A percentile compares a stretch with the other conserved stretches of the same genome.
These are phyloP conservation scores for Mycosphaerelloides madeirae DNA, from an alignment of 2,329 filamentous ascomycete genomes.

Conservation along the genomic window DNA sequence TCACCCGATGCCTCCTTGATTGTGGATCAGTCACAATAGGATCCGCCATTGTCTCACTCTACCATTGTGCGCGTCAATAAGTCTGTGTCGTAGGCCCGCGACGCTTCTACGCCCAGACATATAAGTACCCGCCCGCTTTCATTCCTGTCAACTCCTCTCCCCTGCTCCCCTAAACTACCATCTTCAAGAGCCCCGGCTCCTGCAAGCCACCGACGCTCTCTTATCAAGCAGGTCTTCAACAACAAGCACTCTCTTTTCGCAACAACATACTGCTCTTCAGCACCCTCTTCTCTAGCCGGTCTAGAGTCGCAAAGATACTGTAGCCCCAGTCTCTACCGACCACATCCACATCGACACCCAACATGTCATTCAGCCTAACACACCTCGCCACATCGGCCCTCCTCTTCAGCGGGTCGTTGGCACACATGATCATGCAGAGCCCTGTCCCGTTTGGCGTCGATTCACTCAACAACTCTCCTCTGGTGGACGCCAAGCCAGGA, in stretches of 20 bases:
- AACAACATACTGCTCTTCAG: slow-evolving; percentile 5
- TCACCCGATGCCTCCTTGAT: no score
- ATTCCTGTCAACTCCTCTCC: slow-evolving; percentile 3
- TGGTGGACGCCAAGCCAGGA: slow-evolving; percentile 49
- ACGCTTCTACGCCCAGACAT: slow-evolving; percentile 4
- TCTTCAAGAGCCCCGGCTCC: not conserved
- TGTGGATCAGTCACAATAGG: no score
- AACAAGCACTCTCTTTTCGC: not conserved
- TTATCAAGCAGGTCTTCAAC: slow-evolving; percentile 6
- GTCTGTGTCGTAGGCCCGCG: slow-evolving; percentile 11
- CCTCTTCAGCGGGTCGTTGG: slow-evolving; percentile 45
- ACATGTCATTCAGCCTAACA: slow-evolving; percentile 9
- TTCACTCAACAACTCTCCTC: slow-evolving; percentile 59
- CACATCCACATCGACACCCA: slow-evolving; percentile 9
- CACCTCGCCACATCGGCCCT: slow-evolving; percentile 34
- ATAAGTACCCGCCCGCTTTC: slow-evolving; percentile 7
- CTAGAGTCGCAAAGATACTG: slow-evolving; percentile 12
- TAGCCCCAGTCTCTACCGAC: slow-evolving; percentile 2
- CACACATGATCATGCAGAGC: slow-evolving; percentile 69
- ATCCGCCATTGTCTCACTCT: no score
- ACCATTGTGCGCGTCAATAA: slow-evolving; percentile 14
- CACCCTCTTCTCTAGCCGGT: slow-evolving; percentile 18
- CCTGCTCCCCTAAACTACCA: slow-evolving; percentile 1
- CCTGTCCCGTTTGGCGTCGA: slow-evolving; percentile 61
- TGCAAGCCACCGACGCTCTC: slow-evolving; percentile 3